Evolutionary conservation across 495 filamentous ascomycete species (phyloP).

Genomic region (Penicillium coprophilum): DNA sequence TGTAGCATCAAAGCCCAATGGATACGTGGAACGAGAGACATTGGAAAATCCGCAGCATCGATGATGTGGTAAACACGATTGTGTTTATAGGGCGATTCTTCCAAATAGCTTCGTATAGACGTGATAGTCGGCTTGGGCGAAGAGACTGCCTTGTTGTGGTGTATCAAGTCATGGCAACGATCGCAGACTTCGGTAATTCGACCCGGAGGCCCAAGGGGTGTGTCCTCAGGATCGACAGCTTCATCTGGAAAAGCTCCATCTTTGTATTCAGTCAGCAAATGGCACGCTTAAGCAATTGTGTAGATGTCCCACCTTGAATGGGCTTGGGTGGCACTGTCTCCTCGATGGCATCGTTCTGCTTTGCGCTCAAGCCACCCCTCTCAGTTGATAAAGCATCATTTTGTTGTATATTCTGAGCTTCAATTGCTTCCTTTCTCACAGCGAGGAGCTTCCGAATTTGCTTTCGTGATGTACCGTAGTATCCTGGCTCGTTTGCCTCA

Average conservation of each 20-base stretch:
- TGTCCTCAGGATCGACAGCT: constrained; percentile 28
- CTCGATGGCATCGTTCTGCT: constrained; percentile 9
- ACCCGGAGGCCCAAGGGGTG: constrained; percentile 16
- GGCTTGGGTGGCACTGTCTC: constrained; percentile 19
- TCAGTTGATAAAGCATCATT: not conserved
- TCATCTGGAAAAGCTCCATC: constrained; percentile 43
- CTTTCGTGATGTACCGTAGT: constrained; percentile 62
- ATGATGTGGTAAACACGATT: constrained; percentile 97
- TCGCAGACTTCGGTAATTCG: constrained; percentile 62
- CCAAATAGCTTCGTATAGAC: constrained; percentile 75
- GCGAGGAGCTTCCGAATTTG: constrained; percentile 36
- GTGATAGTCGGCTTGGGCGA: constrained; percentile 76
- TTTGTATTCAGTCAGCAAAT: constrained; percentile 5
- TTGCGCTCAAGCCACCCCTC: constrained; percentile 13
- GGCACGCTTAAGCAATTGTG: not conserved
- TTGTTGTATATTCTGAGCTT: constrained; percentile 19
- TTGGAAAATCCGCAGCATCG: constrained; percentile 96
- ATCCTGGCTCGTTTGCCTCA: constrained; percentile 70
- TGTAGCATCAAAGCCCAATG: constrained; percentile 57
- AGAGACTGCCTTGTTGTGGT: constrained; percentile 67
- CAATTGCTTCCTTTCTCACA: constrained; percentile 45
- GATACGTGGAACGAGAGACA: constrained; percentile 76
- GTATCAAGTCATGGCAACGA: constrained; percentile 77
- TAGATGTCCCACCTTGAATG: constrained; percentile 20
- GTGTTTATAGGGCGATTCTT: constrained; percentile 77